Conservation (phyloP, 2,329 filamentous ascomycete genomes). For the Exophiala sp. region DNA sequence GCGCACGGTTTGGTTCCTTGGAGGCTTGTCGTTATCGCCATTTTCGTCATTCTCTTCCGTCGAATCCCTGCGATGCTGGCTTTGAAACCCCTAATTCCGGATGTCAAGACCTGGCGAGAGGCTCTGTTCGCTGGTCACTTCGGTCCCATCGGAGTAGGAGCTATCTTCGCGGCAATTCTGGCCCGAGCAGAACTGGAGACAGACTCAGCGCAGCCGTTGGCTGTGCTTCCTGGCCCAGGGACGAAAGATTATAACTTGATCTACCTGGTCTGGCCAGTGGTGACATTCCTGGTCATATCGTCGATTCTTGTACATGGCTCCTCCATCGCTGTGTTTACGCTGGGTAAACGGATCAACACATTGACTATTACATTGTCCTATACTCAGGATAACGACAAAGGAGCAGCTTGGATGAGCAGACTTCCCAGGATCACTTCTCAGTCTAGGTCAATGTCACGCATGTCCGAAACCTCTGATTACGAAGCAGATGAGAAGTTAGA, state of each 20-base stretch:
- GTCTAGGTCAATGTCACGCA: conserved; percentile 77
- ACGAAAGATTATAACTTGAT: conserved; percentile 68
- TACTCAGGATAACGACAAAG: conserved; percentile 82
- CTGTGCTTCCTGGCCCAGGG: conserved; percentile 51
- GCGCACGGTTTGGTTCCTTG: conserved; percentile 75
- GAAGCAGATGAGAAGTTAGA: conserved; percentile 49
- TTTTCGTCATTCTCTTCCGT: conserved; percentile 92
- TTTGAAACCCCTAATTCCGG: conserved; percentile 88
- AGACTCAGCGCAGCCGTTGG: conserved; percentile 68
- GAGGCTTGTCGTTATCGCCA: conserved; percentile 87
- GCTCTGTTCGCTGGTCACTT: conserved; percentile 96
- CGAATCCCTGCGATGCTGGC: conserved; percentile 92
- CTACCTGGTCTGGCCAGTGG: conserved; percentile 90
- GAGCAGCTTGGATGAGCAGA: conserved; percentile 91
- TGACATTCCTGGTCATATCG: conserved; percentile 86
- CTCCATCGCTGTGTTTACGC: conserved; percentile 95
- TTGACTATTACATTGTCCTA: conserved; percentile 94
- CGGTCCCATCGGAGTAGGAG: conserved; percentile 93
- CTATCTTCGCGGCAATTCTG: conserved; percentile 90
- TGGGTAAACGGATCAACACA: conserved; percentile 97
- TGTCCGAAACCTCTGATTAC: conserved; percentile 44
- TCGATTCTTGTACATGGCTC: conserved; percentile 96
- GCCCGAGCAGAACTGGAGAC: conserved; percentile 87
- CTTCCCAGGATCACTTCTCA: conserved; percentile 79
- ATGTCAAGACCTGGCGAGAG: conserved; percentile 97